Evolutionary conservation across 371 early-diverging fungal genomes (phyloP).

Genomic region (Saksenaea oblongispora): DNA sequence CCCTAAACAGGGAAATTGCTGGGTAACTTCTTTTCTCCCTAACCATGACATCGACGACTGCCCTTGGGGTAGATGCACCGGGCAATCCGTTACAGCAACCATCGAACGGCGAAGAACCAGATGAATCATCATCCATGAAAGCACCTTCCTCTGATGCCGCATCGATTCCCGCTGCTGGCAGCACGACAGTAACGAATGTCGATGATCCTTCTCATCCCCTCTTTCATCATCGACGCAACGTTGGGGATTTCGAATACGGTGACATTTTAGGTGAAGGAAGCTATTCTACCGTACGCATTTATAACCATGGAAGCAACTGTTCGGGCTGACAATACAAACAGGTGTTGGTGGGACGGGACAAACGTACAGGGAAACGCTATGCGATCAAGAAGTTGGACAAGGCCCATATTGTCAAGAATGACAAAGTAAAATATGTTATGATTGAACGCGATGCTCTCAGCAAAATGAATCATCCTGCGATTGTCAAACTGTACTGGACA

Average conservation of each 20-base stretch:
- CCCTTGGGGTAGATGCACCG: too few species aligned
- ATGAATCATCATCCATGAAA: too few species aligned
- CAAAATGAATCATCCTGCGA: constrained; percentile 83
- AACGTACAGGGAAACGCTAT: constrained; percentile 64
- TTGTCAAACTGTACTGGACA: constrained; percentile 91
- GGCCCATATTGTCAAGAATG: constrained; percentile 88
- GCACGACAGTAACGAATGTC: constrained; percentile 27
- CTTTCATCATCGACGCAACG: constrained; percentile 36
- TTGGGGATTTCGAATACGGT: constrained; percentile 84
- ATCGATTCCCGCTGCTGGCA: too few species aligned
- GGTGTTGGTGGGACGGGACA: constrained; percentile 76
- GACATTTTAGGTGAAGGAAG: constrained; percentile 90
- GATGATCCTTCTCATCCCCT: constrained; percentile 49
- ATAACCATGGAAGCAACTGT: constrained; percentile 11
- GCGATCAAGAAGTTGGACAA: constrained; percentile 96
- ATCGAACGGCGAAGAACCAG: too few species aligned
- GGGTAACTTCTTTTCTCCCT: too few species aligned
- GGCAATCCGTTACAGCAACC: too few species aligned
- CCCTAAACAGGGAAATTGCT: too few species aligned
- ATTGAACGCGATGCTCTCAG: constrained; percentile 91
- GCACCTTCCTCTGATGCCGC: too few species aligned
- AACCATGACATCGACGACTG: too few species aligned
- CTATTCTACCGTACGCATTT: constrained; percentile 85
- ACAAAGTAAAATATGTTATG: constrained; percentile 93
- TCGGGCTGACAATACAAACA: constrained; percentile 13